Conservation (phyloP, 441 rosid genomes). For the Corymbia calophylla region DNA sequence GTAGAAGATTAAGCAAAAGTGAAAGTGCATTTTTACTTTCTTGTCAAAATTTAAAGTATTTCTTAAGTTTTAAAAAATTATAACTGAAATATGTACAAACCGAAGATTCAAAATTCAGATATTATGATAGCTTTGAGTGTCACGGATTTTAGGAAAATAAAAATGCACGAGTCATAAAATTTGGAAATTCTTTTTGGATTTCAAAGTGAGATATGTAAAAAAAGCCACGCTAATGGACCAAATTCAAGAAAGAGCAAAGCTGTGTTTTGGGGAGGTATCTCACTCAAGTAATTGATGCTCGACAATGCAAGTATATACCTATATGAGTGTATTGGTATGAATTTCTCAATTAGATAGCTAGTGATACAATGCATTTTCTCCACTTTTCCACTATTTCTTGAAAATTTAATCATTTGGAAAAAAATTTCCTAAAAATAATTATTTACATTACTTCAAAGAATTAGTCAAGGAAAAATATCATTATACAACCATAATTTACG, state of each 20-base stretch:
- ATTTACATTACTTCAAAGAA: background rate
- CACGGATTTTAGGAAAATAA: background rate
- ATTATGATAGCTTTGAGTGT: background rate
- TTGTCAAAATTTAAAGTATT: background rate
- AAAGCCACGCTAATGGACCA: too few species aligned
- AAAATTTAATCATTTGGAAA: background rate
- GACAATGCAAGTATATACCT: rapidly evolving
- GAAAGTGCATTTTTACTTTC: background rate
- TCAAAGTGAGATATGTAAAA: background rate
- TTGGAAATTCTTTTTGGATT: background rate
- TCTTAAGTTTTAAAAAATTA: background rate
- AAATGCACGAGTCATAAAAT: rapidly evolving
- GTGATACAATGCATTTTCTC: background rate
- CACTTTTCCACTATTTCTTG: background rate
- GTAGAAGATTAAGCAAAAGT: background rate
- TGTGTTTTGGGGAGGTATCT: too few species aligned
- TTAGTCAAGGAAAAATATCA: background rate
- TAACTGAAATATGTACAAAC: background rate
- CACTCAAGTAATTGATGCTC: background rate
- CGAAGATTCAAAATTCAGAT: background rate
- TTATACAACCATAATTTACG: background rate
- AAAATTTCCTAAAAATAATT: background rate
- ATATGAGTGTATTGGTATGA: background rate
- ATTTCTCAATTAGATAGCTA: background rate
- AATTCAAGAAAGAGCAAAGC: too few species aligned